phyloP scores from a whole-genome alignment of 257 asterid genomes.

The Hygrophila difformis region DNA sequence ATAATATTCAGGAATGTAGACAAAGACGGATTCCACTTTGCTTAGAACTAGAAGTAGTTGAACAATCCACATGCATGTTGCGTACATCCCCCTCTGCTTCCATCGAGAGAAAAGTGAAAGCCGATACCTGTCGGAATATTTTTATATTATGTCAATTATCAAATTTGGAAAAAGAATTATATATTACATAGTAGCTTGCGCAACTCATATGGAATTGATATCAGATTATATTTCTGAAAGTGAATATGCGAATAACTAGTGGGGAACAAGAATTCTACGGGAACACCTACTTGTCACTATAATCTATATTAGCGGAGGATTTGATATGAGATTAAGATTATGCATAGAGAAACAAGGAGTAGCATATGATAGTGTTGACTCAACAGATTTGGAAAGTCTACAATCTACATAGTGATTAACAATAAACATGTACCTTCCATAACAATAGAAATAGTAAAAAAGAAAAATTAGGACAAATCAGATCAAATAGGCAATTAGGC shows the following conservation, averaged over 20 bases:
- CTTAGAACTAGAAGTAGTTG: constrained; percentile 84
- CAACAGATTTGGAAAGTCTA: too few species aligned
- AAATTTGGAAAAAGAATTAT: too few species aligned
- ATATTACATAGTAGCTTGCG: constrained; percentile 6
- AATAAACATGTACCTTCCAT: too few species aligned
- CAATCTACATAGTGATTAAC: too few species aligned
- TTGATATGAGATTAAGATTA: too few species aligned
- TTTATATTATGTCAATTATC: constrained; percentile 9
- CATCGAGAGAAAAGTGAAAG: constrained; percentile 74
- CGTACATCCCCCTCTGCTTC: constrained; percentile 97
- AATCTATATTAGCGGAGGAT: too few species aligned
- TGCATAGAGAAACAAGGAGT: too few species aligned
- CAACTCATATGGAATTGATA: constrained; percentile 1
- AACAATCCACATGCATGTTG: constrained; percentile 89
- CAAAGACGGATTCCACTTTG: constrained; percentile 63
- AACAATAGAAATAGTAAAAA: too few species aligned
- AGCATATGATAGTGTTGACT: too few species aligned
- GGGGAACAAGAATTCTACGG: too few species aligned
- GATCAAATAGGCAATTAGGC: not conserved
- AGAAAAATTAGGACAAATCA: constrained; percentile 2
- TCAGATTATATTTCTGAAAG: not conserved
- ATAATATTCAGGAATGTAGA: constrained; percentile 85
- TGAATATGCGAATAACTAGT: too few species aligned
- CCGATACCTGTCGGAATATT: constrained; percentile 63
- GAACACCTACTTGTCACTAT: too few species aligned